Base-by-base conservation (phyloP, 164 flowering plant genomes). In the Piper betle region DNA sequence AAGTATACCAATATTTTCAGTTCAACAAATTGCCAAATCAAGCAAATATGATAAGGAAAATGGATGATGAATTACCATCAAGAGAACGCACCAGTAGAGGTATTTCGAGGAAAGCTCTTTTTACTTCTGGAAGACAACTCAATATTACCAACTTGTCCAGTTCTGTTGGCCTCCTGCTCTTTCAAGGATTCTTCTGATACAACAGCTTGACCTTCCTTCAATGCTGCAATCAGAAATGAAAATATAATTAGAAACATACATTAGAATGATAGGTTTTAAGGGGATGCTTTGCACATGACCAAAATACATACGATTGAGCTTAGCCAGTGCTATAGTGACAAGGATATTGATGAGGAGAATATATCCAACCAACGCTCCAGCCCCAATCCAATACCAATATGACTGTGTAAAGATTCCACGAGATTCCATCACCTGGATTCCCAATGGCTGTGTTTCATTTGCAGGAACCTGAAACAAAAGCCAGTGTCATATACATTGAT, bases 331-430 rank as follows among this genome's bases (percentile, higher is more conserved):
- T 25, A 60, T 2, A 33, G 53, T 50, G 61, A n/a, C 59, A 10
- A 63, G 56, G 55, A 43, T 25, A 59, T 71, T 71, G 63, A 71
- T 64, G 10, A 71, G 61, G 10, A 67, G 19, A 6, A 52, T 54
- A 67, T 58, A 71, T 39, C 71, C 74, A 19, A 64, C 1, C 57
- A 59, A 37, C 39, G 67, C 75, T 8, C 72, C 67, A 19, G 53
- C 67, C 39, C 75, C 75, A 52, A 68, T 62, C 75, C 75, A 72
- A 42, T 68, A 68, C 75, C 72, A 68, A n/a, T 65, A 37, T 25
- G 61, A 54, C 18, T 62, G 60, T 13, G 69, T 18, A 50, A 72
- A 68, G 37, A 68, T 25, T 39, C 66, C 72, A 15, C 75, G 72
- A 1, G 72, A 50, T 55, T 65, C 54, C 59, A 67, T 53, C n/a